Conservation (phyloP, 2,329 filamentous ascomycete genomes). For the Dendryphion nanum region DNA sequence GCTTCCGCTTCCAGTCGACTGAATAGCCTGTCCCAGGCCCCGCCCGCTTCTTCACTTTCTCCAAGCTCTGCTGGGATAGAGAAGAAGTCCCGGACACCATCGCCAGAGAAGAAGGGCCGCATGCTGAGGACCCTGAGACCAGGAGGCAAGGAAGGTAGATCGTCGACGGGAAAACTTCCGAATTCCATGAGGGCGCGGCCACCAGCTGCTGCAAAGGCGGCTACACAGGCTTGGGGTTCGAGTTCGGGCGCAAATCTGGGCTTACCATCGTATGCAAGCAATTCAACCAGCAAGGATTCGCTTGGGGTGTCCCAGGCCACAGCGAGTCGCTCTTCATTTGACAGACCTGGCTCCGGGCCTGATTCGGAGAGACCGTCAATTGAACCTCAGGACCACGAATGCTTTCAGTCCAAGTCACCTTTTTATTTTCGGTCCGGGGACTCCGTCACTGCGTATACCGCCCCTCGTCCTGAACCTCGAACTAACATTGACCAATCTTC, state of each 20-base stretch:
- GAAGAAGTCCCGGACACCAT: constrained; percentile 56
- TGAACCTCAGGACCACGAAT: constrained; percentile 8
- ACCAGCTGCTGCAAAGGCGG: constrained; percentile 61
- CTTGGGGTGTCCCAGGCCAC: constrained; percentile 14
- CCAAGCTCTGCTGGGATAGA: constrained; percentile 37
- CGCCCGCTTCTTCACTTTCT: constrained; percentile 27
- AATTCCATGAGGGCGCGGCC: constrained; percentile 45
- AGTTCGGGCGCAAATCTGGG: constrained; percentile 18
- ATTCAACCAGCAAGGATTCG: constrained; percentile 13
- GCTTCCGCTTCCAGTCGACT: constrained; percentile 19
- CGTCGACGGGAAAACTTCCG: constrained; percentile 47
- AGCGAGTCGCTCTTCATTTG: constrained; percentile 29
- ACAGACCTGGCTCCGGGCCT: constrained; percentile 14
- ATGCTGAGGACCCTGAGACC: constrained; percentile 58
- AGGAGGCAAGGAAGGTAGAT: constrained; percentile 44
- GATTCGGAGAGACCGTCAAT: constrained; percentile 8
- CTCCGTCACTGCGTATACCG: no score
- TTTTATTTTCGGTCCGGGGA: constrained; percentile 26
- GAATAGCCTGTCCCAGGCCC: constrained; percentile 21
- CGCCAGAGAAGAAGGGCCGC: constrained; percentile 59
- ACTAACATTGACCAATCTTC: no score
- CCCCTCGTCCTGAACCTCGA: no score
- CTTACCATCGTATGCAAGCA: constrained; percentile 12
- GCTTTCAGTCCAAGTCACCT: constrained; percentile 15
- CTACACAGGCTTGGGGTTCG: constrained; percentile 60